A percentile compares a stretch with the other conserved stretches of the same genome.
phyloP scores from a whole-genome alignment of 1,139 yeast species.

The Diutina pseudorugosa region DNA sequence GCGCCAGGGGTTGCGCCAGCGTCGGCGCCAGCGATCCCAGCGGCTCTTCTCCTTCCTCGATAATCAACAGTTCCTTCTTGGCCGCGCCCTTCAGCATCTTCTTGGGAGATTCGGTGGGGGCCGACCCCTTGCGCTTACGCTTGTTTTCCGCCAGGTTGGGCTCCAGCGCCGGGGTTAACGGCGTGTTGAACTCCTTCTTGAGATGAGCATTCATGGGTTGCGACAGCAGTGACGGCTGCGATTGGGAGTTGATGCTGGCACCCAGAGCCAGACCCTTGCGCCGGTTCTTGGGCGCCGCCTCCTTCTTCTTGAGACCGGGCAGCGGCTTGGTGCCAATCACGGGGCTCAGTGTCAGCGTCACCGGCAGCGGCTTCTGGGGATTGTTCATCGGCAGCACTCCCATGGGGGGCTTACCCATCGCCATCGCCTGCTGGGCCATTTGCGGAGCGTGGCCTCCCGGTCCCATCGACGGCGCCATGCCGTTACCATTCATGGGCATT shows the following conservation, averaged over 20 bases:
- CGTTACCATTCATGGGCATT: constrained; percentile 1
- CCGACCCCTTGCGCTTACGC: constrained; percentile 7
- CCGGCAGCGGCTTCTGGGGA: constrained; percentile 11
- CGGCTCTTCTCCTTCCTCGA: constrained; percentile 8
- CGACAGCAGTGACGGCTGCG: constrained; percentile 8
- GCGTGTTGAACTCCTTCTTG: constrained; percentile 26
- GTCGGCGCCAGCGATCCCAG: neutral
- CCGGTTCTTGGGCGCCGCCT: constrained; percentile 15
- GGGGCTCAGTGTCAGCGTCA: constrained; percentile 13
- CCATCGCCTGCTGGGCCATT: constrained; percentile 2
- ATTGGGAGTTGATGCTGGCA: constrained; percentile 7
- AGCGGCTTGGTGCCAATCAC: constrained; percentile 24
- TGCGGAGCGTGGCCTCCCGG: neutral
- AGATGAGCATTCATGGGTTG: constrained; percentile 6
- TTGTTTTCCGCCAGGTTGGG: constrained; percentile 14
- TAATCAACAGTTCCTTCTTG: constrained; percentile 15
- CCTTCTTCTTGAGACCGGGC: constrained; percentile 11
- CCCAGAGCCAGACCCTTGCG: constrained; percentile 20
- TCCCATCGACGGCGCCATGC: neutral
- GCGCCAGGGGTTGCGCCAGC: constrained; percentile 11
- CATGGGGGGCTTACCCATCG: neutral
- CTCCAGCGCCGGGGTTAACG: constrained; percentile 34
- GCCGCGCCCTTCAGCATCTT: constrained; percentile 13
- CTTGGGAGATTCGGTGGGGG: constrained; percentile 24
- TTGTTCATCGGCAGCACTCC: neutral